Evolutionary conservation across 169 alveolate species (phyloP).

Genomic region (Besnoitia besnoiti): DNA sequence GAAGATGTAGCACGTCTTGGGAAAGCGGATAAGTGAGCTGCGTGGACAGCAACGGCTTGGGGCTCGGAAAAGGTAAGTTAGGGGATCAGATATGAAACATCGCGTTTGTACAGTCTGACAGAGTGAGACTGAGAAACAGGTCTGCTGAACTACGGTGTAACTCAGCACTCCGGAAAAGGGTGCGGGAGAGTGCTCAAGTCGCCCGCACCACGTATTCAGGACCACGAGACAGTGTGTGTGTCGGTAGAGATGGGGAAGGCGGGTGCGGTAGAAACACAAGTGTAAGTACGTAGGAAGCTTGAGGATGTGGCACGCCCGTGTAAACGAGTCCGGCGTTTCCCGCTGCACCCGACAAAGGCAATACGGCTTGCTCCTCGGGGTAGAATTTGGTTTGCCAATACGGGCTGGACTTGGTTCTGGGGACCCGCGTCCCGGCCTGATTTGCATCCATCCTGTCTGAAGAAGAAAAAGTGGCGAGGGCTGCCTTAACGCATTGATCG

Average conservation of each 20-base stretch:
- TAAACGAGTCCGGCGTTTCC: background rate
- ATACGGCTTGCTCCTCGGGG: background rate
- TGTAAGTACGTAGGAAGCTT: background rate
- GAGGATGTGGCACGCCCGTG: background rate
- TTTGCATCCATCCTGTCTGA: too few species aligned
- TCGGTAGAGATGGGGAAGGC: background rate
- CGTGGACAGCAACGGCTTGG: background rate
- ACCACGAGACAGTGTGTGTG: conserved; percentile 31
- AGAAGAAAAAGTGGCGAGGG: background rate
- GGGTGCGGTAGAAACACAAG: background rate
- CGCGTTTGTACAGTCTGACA: background rate
- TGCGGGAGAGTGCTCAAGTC: background rate
- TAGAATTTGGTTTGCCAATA: too few species aligned
- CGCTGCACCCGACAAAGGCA: background rate
- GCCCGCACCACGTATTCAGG: conserved; percentile 33
- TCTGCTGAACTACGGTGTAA: background rate
- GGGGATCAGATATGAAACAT: background rate
- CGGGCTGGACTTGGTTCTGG: too few species aligned
- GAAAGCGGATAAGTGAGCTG: too few species aligned
- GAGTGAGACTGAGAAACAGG: background rate
- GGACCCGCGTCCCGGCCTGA: too few species aligned
- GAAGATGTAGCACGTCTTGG: too few species aligned
- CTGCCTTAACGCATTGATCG: background rate
- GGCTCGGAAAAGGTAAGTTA: background rate
- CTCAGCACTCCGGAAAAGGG: conserved; percentile 31